phyloP scores from a whole-genome alignment of 2,329 filamentous ascomycete species.

The Stemphylium beticola region DNA sequence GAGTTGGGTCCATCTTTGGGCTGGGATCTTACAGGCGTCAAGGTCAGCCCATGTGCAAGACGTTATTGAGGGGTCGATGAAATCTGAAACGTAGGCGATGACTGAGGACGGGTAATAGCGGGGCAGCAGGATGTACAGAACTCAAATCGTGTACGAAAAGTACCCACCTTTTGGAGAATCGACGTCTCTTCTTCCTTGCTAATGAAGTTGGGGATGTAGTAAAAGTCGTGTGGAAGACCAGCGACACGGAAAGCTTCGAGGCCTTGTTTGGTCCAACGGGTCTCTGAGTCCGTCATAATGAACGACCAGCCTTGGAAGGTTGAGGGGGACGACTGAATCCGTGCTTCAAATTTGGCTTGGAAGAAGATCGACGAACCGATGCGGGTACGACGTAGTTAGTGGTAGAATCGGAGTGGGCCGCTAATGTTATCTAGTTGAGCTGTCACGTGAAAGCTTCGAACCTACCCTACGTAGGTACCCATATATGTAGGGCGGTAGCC shows the following conservation, averaged over 20 bases:
- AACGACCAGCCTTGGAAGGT: background rate
- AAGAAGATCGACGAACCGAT: background rate
- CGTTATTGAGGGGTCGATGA: background rate
- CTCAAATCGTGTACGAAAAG: background rate
- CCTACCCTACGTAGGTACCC: too few relatives aligned
- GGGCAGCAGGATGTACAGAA: background rate
- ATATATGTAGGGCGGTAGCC: too few relatives aligned
- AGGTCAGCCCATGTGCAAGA: background rate
- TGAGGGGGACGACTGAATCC: too few relatives aligned
- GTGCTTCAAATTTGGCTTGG: too few relatives aligned
- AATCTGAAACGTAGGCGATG: background rate
- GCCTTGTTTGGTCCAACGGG: background rate
- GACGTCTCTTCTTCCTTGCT: slow-evolving; percentile 72
- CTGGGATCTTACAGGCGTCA: slow-evolving; percentile 50
- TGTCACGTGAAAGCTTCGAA: slow-evolving; percentile 3
- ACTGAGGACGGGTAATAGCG: background rate
- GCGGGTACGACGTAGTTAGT: background rate
- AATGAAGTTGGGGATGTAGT: slow-evolving; percentile 88
- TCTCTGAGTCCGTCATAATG: background rate
- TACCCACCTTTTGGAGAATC: slow-evolving; percentile 71
- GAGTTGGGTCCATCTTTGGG: slow-evolving; percentile 79
- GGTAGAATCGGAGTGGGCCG: background rate
- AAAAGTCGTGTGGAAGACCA: slow-evolving; percentile 69
- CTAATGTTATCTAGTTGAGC: background rate
- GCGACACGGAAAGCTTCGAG: slow-evolving; percentile 51